Percentiles rank a stretch among this genome's conserved stretches.
Evolutionary conservation across 2,329 filamentous ascomycete genomes (phyloP).

Genomic region (Sarocladium oryzae): DNA sequence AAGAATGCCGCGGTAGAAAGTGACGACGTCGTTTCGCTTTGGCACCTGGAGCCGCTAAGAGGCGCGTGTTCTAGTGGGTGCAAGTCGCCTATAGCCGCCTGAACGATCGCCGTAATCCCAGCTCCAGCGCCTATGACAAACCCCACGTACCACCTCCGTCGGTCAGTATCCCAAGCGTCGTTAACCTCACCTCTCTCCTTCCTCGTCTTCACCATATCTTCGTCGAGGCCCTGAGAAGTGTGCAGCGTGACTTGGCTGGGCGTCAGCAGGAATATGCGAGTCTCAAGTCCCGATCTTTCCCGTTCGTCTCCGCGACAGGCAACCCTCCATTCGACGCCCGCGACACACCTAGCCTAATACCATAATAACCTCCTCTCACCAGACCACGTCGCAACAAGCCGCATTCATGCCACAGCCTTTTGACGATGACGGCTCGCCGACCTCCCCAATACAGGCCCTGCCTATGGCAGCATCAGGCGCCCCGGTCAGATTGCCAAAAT

Average conservation of each 20-base stretch:
- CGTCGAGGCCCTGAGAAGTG: no score
- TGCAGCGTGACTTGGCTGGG: not conserved
- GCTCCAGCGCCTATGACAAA: not conserved
- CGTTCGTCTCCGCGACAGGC: not conserved
- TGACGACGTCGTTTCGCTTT: not conserved
- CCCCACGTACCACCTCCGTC: not conserved
- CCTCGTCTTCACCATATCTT: no score
- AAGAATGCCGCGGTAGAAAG: not conserved
- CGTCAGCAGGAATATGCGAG: not conserved
- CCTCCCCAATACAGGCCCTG: constrained; percentile 63
- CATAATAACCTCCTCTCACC: not conserved
- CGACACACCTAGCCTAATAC: not conserved
- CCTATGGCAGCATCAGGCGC: constrained; percentile 53
- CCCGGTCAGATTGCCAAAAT: constrained; percentile 52
- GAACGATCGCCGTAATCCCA: no score
- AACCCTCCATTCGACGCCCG: not conserved
- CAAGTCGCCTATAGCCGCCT: no score
- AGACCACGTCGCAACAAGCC: constrained; percentile 15
- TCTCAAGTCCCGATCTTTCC: not conserved
- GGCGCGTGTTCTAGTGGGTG: not conserved
- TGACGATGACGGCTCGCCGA: constrained; percentile 51
- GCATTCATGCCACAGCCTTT: constrained; percentile 62
- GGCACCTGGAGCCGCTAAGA: not conserved
- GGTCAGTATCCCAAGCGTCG: not conserved
- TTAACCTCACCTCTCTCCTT: not conserved